Base-by-base conservation (phyloP, 305 asterid genomes). In the Fraxinus velutina region DNA sequence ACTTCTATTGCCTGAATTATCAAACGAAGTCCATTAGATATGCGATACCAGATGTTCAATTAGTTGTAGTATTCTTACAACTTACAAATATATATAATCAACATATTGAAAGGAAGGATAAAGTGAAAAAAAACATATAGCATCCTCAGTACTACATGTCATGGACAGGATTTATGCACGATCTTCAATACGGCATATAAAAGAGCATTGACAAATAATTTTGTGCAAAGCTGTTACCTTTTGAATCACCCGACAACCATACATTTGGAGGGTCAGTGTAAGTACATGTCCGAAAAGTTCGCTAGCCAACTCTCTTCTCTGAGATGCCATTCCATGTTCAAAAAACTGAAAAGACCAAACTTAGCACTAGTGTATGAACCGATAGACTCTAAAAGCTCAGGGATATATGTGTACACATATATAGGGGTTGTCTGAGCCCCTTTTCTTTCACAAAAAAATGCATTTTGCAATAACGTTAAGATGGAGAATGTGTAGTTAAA, bases 1-100 rank as follows among this genome's bases (percentile, higher is more conserved):
- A 96, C 99, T 91, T 96, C 99, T 77, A 96, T 94, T 47, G 98
- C 99, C 99, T 96, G 84, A 82, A 87, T 5, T 71, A 81, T 78
- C 52, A 77, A 60, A 34, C 42, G 84, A 50, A 47, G 64, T 60
- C 17, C 19, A 74, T 19, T 80, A 24, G n/a, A 72, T 33, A 0
- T 42, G 60, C n/a, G 39, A 68, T 8, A 21, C 12, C 73, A 7
- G 2, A 68, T 21, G 44, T 42, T 73, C 79, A 87, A 24, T 57
- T 47, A 42, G 80, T 27, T 29, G 33, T 6, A 70, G 79, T 47
- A 76, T 32, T 47, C 3, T 50, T 50, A 50, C 60, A 47, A 15
- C 60, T 17, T 47, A 55, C 21, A 55, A 72, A 36, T 9, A 44
- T 68, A 27, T 70, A 19, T 79, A 55, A 62, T 62, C 33, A 62